Base-by-base conservation (phyloP, 2,329 filamentous ascomycete species). In the Cytospora piceae region DNA sequence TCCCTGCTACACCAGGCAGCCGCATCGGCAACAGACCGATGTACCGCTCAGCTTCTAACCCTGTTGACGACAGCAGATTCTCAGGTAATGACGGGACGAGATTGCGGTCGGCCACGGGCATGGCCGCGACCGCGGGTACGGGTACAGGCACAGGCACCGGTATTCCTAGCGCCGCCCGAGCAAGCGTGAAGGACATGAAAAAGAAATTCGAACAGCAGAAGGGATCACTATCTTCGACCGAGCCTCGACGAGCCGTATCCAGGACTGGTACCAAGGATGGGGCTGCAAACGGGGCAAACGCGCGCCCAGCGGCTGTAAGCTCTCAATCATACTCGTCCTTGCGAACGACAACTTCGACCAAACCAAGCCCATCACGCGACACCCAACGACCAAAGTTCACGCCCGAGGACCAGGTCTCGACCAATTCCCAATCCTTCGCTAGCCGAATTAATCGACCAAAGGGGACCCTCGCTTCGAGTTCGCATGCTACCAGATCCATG, bases 131-230 rank as follows among this genome's bases (percentile, higher is more conserved):
- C 42, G 67, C 69, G 65, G 78, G 73, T 66, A 70, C 73, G 61
- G 73, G 74, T 55, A 71, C 77, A 70, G 69, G 77, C 78, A 71
- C 77, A 70, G 69, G 77, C 79, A 70, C 67, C 69, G 72, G 71
- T 32, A 73, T 72, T 60, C 51, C 65, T 27, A 65, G 65, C 12
- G 61, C 71, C 14, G 70, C 73, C 53, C 84, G 90, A 70, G 82
- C 87, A n/a, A 94, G 90, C 67, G 90, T 95, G 71, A 92, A 90
- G 77, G 91, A 95, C 73, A 81, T 95, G 68, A 88, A 91, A 72
- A 92, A 89, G 76, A 88, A 86, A 63, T 95, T 94, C 78, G 91
- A 94, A 76, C 87, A 94, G 76, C 87, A 76, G 56, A 69, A 73
- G 29, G 64, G 72, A 7, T 69, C 70, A 29, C 65, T 70, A 56